phyloP scores from a whole-genome alignment of 225 moss, liverwort and hornwort genomes.

The Lunularia cruciata region DNA sequence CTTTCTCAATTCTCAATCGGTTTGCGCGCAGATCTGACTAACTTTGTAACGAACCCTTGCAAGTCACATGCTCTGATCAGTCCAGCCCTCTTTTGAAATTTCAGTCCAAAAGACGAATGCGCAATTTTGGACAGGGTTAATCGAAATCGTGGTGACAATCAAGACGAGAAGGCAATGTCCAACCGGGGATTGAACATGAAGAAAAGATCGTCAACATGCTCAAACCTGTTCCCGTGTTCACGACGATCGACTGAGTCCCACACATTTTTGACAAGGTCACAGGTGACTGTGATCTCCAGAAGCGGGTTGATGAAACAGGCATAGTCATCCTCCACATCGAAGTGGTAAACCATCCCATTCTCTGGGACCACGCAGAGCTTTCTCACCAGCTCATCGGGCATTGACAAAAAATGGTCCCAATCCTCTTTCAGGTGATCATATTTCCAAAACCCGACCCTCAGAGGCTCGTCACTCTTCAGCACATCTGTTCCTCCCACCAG shows the following conservation, averaged over 20 bases:
- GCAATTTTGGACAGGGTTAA: too few species aligned
- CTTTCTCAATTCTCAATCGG: too few species aligned
- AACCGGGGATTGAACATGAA: conserved; percentile 44
- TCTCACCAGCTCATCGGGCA: conserved; percentile 35
- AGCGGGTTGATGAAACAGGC: conserved; percentile 41
- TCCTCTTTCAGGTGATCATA: conserved; percentile 15
- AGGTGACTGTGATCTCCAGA: conserved; percentile 37
- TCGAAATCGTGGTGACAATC: too few species aligned
- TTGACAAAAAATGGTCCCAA: conserved; percentile 31
- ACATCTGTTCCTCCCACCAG: conserved; percentile 47
- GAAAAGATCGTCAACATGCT: conserved; percentile 40
- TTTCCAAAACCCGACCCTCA: conserved; percentile 41
- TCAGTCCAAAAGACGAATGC: too few species aligned
- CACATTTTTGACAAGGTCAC: conserved; percentile 32
- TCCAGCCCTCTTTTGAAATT: too few species aligned
- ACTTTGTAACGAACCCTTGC: too few species aligned
- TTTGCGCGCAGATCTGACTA: too few species aligned
- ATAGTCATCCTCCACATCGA: conserved; percentile 48
- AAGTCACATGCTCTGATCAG: too few species aligned
- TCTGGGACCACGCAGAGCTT: conserved; percentile 35
- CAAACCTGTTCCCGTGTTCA: conserved; percentile 33
- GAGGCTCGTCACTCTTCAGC: conserved; percentile 37
- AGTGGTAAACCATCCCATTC: conserved; percentile 43
- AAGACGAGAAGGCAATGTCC: conserved; percentile 39
- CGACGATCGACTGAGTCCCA: conserved; percentile 37